Evolutionary conservation across 208 protist genomes (phyloP).

Genomic region (Wallacemonas sp.): DNA sequence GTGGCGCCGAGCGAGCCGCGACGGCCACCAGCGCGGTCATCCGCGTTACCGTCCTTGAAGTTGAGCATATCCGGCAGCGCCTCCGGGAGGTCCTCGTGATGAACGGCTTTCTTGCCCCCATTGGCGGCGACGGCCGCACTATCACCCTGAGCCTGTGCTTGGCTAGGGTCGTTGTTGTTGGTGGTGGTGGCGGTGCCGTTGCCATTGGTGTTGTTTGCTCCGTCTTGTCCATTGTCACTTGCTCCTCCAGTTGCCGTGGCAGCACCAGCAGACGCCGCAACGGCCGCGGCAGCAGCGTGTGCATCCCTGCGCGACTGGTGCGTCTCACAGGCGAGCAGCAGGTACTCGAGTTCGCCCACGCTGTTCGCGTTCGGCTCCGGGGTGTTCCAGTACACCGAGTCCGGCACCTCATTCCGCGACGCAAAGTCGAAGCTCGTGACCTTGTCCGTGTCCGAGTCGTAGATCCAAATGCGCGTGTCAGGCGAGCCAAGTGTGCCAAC

Average conservation of each 20-base stretch:
- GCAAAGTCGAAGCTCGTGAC: slow-evolving; percentile 82
- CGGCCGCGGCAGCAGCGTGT: not conserved
- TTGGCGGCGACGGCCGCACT: too few relatives aligned
- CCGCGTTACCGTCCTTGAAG: slow-evolving; percentile 60
- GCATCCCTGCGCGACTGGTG: slow-evolving; percentile 43
- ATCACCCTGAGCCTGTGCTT: too few relatives aligned
- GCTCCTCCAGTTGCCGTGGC: slow-evolving; percentile 11
- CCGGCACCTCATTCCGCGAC: slow-evolving; percentile 61
- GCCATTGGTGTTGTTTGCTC: slow-evolving; percentile 1
- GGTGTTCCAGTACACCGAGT: slow-evolving; percentile 88
- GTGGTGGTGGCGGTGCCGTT: slow-evolving; percentile 1
- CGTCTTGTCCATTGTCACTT: not conserved
- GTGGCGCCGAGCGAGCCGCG: slow-evolving; percentile 54
- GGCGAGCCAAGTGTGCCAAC: slow-evolving; percentile 36
- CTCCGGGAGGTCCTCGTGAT: slow-evolving; percentile 61
- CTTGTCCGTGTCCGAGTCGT: slow-evolving; percentile 88
- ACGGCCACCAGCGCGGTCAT: slow-evolving; percentile 26
- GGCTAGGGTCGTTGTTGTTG: too few relatives aligned
- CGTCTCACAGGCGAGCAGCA: slow-evolving; percentile 89
- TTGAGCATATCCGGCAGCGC: slow-evolving; percentile 84
- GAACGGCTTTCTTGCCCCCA: slow-evolving; percentile 4
- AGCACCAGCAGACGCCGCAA: not conserved
- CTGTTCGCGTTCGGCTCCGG: slow-evolving; percentile 83
- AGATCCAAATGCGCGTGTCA: slow-evolving; percentile 89
- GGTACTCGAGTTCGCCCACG: slow-evolving; percentile 85